Percentiles rank a stretch among this genome's conserved stretches.
Conservation (phyloP, 805 yeast genomes). For the Candida takata region DNA sequence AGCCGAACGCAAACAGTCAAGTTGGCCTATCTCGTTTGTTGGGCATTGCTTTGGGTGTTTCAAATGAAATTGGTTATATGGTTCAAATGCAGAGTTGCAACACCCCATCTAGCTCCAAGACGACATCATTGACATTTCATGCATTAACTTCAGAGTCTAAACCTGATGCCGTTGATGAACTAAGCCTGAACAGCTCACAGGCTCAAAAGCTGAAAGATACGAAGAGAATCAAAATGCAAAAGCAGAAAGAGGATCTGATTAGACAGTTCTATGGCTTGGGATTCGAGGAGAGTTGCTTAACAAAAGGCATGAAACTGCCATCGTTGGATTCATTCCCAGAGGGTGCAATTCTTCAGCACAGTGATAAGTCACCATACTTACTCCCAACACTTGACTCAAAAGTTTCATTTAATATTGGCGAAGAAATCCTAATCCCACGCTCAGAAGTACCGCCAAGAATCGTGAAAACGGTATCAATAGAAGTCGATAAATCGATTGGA, state of each 20-base stretch:
- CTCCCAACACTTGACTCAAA: slow-evolving; percentile 29
- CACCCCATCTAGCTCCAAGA: slow-evolving; percentile 25
- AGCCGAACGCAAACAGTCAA: slow-evolving; percentile 27
- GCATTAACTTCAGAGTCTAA: slow-evolving; percentile 40
- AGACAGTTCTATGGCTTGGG: slow-evolving; percentile 14
- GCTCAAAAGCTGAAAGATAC: slow-evolving; percentile 17
- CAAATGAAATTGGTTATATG: slow-evolving; percentile 43
- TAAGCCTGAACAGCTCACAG: slow-evolving; percentile 18
- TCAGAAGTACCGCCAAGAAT: slow-evolving; percentile 14
- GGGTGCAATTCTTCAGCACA: slow-evolving; percentile 56
- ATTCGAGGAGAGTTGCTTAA: slow-evolving; percentile 30
- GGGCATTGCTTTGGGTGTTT: slow-evolving; percentile 50
- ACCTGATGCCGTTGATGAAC: slow-evolving; percentile 26
- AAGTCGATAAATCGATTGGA: slow-evolving; percentile 42
- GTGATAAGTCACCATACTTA: slow-evolving; percentile 34
- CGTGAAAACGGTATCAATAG: neutral
- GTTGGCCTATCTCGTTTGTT: slow-evolving; percentile 49
- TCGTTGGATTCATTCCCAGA: slow-evolving; percentile 40
- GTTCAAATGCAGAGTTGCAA: slow-evolving; percentile 41
- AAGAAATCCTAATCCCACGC: slow-evolving; percentile 28
- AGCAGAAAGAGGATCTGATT: slow-evolving; percentile 19
- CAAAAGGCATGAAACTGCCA: slow-evolving; percentile 50
- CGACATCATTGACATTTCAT: slow-evolving; percentile 41
- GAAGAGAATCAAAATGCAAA: slow-evolving; percentile 15
- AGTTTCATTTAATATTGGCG: slow-evolving; percentile 41